Evolutionary conservation across 2,329 filamentous ascomycete genomes (phyloP), one percentile per base, ranked within the genome.

Genomic region (Colletotrichum sp.): DNA sequence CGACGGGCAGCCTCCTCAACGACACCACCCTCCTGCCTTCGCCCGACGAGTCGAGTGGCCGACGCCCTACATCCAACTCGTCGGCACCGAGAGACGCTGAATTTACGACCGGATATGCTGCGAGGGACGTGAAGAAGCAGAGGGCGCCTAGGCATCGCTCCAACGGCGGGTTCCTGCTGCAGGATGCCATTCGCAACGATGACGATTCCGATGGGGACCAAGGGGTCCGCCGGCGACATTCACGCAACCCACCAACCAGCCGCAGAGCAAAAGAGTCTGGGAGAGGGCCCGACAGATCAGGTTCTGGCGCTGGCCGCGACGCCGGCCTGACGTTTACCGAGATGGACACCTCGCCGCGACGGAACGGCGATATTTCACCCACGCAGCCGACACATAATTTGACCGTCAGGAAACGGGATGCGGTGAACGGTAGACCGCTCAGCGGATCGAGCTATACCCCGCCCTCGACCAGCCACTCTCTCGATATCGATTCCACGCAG

Each of bases 401-500:
- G 60, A 76, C 67, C 21, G 60, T 77, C 24, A 76, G 62, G 34
- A 78, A 77, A 62, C 73, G 76, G 15, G 73, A 76, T 39, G 64
- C 78, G 73, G 70, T 73, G 75, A 55, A 81, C 74, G 67, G 79
- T 71, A 63, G 81, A 79, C 59, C 79, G 63, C 55, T 76, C 70
- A 67, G 62, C 36, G 72, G 39, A 24, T 71, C 60, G 66, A 77
- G 68, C 78, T 76, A 55, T 72, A 77, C 5, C 44, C 76, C 64
- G 49, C 79, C 79, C 28, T 77, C 77, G 72, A 36, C 77, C 78
- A 62, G 78, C 82, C 16, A 69, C 24, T 80, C 84, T 7, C 82
- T 94, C 24, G 92, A 95, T 80, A 89, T 94, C 76, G 96, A 98
- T 81, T 94, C 96, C 9, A 92, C 94, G 6, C 95, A 98, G 84